phyloP scores from a whole-genome alignment of 2,329 filamentous ascomycete species.

The Ceratocystis smalleyi region DNA sequence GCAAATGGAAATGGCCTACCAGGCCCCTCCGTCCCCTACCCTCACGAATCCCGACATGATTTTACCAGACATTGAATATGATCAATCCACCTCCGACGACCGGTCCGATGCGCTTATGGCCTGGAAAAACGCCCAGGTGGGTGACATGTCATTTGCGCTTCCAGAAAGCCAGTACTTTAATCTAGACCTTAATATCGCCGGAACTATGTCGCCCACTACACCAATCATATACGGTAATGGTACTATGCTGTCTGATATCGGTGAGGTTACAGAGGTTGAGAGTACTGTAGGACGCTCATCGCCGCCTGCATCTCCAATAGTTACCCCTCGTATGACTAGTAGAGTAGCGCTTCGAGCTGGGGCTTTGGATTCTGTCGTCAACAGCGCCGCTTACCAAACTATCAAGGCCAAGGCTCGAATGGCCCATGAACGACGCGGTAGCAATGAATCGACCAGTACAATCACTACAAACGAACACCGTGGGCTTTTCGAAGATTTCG shows the following conservation, averaged over 20 bases:
- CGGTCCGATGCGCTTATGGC: constrained; percentile 36
- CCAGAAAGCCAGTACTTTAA: constrained; percentile 22
- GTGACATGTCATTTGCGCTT: constrained; percentile 22
- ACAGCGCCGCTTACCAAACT: constrained; percentile 30
- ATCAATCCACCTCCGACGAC: constrained; percentile 36
- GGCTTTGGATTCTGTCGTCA: background rate
- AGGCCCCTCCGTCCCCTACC: constrained; percentile 59
- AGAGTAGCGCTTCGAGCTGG: constrained; percentile 19
- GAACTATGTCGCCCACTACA: constrained; percentile 38
- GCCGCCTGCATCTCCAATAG: constrained; percentile 25
- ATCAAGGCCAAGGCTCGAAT: constrained; percentile 23
- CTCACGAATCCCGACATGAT: constrained; percentile 93
- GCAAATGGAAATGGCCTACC: constrained; percentile 26
- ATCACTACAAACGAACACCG: constrained; percentile 37
- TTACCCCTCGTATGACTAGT: constrained; percentile 21
- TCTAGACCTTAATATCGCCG: constrained; percentile 22
- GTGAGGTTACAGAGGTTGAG: constrained; percentile 40
- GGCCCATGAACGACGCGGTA: constrained; percentile 36
- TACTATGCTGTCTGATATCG: constrained; percentile 53
- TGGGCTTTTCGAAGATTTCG: constrained; percentile 43
- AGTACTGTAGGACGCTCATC: constrained; percentile 31
- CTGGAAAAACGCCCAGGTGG: constrained; percentile 35
- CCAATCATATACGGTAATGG: constrained; percentile 56
- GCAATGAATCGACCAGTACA: constrained; percentile 46
- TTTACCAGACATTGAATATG: constrained; percentile 55